phyloP scores from a whole-genome alignment of 768 basidiomycete species.

The Russula brevipes region DNA sequence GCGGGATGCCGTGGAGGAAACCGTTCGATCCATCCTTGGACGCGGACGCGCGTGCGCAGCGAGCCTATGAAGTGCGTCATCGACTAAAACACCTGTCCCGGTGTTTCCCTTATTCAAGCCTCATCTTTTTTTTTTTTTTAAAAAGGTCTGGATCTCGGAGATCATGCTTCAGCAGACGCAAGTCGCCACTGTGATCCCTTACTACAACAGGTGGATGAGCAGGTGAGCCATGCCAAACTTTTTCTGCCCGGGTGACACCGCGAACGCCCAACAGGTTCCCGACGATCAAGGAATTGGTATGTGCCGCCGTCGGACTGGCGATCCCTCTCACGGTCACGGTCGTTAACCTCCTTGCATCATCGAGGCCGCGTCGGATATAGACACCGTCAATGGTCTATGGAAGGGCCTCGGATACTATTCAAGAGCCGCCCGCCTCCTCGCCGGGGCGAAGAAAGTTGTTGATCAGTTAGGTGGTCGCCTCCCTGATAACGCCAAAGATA shows the following conservation, averaged over 20 bases:
- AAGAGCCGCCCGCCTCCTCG: conserved; percentile 73
- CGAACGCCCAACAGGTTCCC: conserved; percentile 55
- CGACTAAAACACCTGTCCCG: neutral
- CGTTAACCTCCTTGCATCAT: conserved; percentile 15
- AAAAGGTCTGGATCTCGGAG: conserved; percentile 83
- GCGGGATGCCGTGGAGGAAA: conserved; percentile 94
- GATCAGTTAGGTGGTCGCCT: conserved; percentile 60
- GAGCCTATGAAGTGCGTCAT: conserved; percentile 82
- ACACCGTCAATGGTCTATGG: conserved; percentile 86
- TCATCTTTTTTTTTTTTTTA: too few relatives aligned
- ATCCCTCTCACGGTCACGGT: neutral
- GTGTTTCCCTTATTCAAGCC: too few relatives aligned
- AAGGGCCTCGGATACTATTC: conserved; percentile 91
- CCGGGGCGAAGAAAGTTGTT: conserved; percentile 78
- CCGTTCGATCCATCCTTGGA: conserved; percentile 51
- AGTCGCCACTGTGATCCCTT: conserved; percentile 88
- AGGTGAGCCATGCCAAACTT: conserved; percentile 42
- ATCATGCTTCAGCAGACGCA: conserved; percentile 98
- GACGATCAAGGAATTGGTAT: conserved; percentile 67
- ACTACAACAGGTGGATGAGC: conserved; percentile 85
- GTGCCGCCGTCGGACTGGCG: conserved; percentile 25
- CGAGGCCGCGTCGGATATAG: conserved; percentile 65
- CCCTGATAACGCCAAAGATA: conserved; percentile 71
- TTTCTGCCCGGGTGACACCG: neutral
- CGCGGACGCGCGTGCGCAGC: conserved; percentile 62